A percentile compares a stretch with the other conserved stretches of the same genome.
Conservation (phyloP, 257 asterid genomes). For the Jaltomata sinuosa region DNA sequence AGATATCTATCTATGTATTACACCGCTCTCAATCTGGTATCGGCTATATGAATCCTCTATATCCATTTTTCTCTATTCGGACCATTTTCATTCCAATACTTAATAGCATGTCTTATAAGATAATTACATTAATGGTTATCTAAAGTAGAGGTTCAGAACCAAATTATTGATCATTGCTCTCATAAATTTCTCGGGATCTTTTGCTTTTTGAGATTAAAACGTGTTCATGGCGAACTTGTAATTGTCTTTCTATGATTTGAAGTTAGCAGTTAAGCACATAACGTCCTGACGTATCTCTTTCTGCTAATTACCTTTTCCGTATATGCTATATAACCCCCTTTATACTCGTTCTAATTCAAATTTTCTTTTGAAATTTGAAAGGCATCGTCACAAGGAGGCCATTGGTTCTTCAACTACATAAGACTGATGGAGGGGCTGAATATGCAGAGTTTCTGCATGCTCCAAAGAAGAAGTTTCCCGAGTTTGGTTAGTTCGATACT, state of each 20-base stretch:
- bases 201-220: neutral
- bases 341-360: neutral
- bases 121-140: neutral
- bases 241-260: neutral
- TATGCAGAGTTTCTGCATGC: constrained; percentile 94
- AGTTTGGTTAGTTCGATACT: constrained; percentile 50
- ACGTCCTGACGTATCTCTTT: neutral
- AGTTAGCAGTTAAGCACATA: neutral
- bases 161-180: neutral
- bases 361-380: constrained; percentile 11
- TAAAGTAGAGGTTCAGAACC: neutral
- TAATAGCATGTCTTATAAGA: neutral
- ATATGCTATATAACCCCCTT: neutral
- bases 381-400: constrained; percentile 99
- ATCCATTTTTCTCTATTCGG: neutral
- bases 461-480: constrained; percentile 57
- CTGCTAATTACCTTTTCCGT: neutral
- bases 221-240: neutral
- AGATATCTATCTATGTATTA: neutral
- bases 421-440: constrained; percentile 73
- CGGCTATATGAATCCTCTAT: neutral
- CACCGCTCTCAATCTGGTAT: neutral
- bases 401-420: constrained; percentile 91
- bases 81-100: neutral
- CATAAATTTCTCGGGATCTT: too few species aligned